A percentile compares a stretch with the other conserved stretches of the same genome.
Evolutionary conservation across 2,329 filamentous ascomycete genomes (phyloP).

Genomic region (Phaeoacremonium minimum): DNA sequence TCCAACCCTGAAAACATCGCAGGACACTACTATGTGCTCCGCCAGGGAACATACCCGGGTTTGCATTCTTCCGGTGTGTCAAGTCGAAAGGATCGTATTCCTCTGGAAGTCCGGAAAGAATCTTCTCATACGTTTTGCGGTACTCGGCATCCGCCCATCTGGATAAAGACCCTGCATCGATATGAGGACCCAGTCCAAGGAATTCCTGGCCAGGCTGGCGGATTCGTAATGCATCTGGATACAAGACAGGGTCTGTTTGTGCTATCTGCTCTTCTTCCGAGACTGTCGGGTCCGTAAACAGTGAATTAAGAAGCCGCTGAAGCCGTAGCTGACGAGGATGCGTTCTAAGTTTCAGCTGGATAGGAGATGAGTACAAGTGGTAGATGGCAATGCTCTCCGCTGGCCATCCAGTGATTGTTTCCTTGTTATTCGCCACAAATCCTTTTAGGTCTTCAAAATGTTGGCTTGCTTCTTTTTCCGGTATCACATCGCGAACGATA

Average conservation of each 20-base stretch:
- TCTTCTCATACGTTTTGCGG: background rate
- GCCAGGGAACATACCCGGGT: background rate
- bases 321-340: background rate
- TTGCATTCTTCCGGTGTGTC: background rate
- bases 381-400: too few species aligned
- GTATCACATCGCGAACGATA: background rate
- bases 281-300: background rate
- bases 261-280: background rate
- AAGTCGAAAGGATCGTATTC: background rate
- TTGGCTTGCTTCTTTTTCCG: background rate
- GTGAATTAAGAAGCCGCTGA: background rate
- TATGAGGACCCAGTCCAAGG: background rate
- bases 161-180: background rate
- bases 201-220: background rate
- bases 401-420: too few species aligned
- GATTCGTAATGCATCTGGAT: background rate
- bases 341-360: too few species aligned
- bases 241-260: too few species aligned
- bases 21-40: background rate
- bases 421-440: background rate
- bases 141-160: background rate
- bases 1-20: background rate
- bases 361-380: too few species aligned
- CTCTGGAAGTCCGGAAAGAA: background rate
- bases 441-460: background rate